These are phyloP conservation scores for Alternaria atra DNA, from an alignment of 2,329 filamentous ascomycete species.

Conservation along the genomic window DNA sequence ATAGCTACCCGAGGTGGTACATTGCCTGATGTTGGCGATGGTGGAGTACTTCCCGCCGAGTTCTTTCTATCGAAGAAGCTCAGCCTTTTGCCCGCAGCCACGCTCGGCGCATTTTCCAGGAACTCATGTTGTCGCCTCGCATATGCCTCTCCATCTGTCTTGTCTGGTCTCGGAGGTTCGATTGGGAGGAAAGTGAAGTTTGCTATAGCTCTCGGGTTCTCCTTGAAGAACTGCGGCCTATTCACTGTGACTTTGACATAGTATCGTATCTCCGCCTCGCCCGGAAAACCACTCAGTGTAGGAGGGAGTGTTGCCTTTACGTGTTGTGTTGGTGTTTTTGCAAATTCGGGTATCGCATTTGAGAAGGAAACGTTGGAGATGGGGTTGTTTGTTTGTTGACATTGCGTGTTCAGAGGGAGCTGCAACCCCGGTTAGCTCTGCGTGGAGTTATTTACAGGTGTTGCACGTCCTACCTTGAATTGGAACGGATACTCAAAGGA, in stretches of 20 bases:
- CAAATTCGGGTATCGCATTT: constrained; percentile 55
- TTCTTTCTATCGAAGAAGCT: constrained; percentile 65
- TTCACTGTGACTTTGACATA: constrained; percentile 96
- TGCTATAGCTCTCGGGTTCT: constrained; percentile 74
- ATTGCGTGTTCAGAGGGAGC: constrained; percentile 75
- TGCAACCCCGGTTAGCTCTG: constrained; percentile 24
- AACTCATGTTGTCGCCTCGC: constrained; percentile 77
- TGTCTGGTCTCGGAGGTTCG: constrained; percentile 78
- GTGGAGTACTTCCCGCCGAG: constrained; percentile 29
- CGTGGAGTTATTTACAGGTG: background rate
- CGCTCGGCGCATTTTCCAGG: constrained; percentile 39
- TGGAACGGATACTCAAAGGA: constrained; percentile 79
- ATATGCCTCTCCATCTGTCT: constrained; percentile 79
- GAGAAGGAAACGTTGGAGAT: constrained; percentile 56
- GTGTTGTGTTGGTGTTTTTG: constrained; percentile 65
- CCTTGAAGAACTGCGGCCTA: constrained; percentile 86
- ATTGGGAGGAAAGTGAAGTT: constrained; percentile 89
- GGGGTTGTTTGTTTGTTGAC: constrained; percentile 53
- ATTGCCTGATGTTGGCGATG: constrained; percentile 29
- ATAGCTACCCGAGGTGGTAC: constrained; percentile 69
- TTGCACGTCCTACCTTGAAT: constrained; percentile 71
- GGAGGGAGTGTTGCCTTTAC: constrained; percentile 88
- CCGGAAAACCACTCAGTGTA: constrained; percentile 84
- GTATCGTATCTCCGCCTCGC: constrained; percentile 89
- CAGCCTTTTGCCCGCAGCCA: constrained; percentile 62